Base-by-base conservation (phyloP, 2,329 filamentous ascomycete genomes). In the Nemania sp. region DNA sequence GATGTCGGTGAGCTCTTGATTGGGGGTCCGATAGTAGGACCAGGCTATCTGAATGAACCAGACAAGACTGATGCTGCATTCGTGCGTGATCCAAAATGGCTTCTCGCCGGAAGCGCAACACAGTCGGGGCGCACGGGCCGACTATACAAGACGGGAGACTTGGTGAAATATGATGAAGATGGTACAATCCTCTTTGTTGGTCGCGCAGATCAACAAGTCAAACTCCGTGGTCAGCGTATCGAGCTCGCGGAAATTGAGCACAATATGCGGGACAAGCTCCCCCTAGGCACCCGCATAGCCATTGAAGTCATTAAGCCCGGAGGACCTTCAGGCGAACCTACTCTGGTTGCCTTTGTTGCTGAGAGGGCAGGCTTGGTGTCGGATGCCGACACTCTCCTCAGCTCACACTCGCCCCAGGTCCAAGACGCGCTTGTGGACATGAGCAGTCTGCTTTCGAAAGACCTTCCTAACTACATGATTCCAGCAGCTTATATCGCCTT, bases 151-250 rank as follows among this genome's bases (percentile, higher is more conserved):
- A 85, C 83, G 0, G 83, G 83, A 1, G 83, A 86, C 57, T 70
- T 86, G 1, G 82, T 80, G 1, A 74, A 73, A 22, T 82, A 84
- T 49, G 74, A 80, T 37, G 66, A 70, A 0, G 77, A 84, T 44
- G 77, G 78, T 1, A 75, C 75, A 6, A 76, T 86, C 33, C 68
- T 78, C 7, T 85, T 83, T 55, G 73, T 86, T 33, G 84, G 84
- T 14, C 77, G 86, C 43, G 86, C 84, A 60, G 86, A 89, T 62
- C 80, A 80, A n/a, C 85, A 86, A 66, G 80, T 87, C 49, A 89
- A 90, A 69, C 71, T 89, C 23, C 76, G 79, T 9, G 89, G 88
- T 22, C 86, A 82, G 59, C 74, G 86, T 49, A 79, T 87, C 46
- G 88, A 86, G 69, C 74, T 85, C 17, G 75, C 76, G 1, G 78